Conservation (phyloP, 805 yeast species). For the Candida methanosorbosa region DNA sequence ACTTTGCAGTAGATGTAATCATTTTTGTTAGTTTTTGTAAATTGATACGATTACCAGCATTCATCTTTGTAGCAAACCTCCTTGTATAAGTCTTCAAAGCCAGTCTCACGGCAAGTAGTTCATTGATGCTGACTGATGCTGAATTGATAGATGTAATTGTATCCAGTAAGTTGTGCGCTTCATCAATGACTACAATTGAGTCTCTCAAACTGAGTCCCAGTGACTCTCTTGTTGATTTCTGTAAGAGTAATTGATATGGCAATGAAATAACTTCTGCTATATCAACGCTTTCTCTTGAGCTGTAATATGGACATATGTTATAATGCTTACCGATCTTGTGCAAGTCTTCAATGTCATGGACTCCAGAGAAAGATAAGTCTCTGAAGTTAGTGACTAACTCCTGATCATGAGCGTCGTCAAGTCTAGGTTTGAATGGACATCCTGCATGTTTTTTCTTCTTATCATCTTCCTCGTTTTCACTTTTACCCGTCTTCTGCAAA, state of each 20-base stretch:
- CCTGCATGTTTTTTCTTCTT: conserved; percentile 9
- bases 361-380: conserved; percentile 44
- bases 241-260: conserved; percentile 76
- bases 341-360: conserved; percentile 78
- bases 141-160: conserved; percentile 67
- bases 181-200: conserved; percentile 76
- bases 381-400: conserved; percentile 33
- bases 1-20: conserved; percentile 41
- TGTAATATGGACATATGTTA: conserved; percentile 76
- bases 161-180: conserved; percentile 84
- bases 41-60: conserved; percentile 63
- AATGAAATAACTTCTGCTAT: conserved; percentile 69
- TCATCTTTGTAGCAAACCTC: conserved; percentile 57
- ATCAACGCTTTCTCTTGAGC: conserved; percentile 47
- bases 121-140: conserved; percentile 39
- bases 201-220: conserved; percentile 51
- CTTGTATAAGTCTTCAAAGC: conserved; percentile 48
- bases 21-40: conserved; percentile 55
- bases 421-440: conserved; percentile 35
- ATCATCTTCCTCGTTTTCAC: conserved; percentile 14
- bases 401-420: conserved; percentile 21
- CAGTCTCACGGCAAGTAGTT: conserved; percentile 33
- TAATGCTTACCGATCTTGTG: conserved; percentile 47
- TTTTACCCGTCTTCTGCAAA: conserved; percentile 34
- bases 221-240: conserved; percentile 48